phyloP scores from a whole-genome alignment of 2,329 filamentous ascomycete genomes.

The Cladobotryum protrusum region DNA sequence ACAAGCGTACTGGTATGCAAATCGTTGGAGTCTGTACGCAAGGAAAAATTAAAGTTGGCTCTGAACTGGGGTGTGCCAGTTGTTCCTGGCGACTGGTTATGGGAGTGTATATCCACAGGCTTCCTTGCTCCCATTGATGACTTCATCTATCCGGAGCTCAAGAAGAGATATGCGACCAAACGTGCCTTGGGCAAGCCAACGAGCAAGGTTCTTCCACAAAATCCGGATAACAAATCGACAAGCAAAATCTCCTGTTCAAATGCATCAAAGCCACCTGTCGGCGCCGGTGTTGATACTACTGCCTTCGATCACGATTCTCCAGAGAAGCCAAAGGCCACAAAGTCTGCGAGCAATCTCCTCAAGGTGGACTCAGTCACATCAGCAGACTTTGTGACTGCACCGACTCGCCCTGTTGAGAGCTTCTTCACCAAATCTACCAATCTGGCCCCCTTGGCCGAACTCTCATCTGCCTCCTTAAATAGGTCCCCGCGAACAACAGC shows the following conservation, averaged over 20 bases:
- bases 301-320: constrained; percentile 32
- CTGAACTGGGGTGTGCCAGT: constrained; percentile 70
- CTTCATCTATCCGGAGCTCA: constrained; percentile 44
- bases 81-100: constrained; percentile 79
- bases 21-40: constrained; percentile 48
- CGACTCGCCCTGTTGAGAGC: constrained; percentile 29
- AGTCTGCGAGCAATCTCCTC: constrained; percentile 1
- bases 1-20: constrained; percentile 76
- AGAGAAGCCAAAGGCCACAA: constrained; percentile 14
- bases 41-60: constrained; percentile 75
- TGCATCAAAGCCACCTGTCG: constrained; percentile 11
- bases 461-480: constrained; percentile 36
- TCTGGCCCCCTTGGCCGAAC: constrained; percentile 34
- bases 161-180: constrained; percentile 22
- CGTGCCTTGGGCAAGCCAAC: constrained; percentile 12
- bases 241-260: constrained; percentile 6
- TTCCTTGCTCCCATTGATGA: constrained; percentile 38
- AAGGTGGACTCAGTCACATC: constrained; percentile 23
- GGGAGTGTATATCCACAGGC: constrained; percentile 64
- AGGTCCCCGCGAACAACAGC: constrained; percentile 29
- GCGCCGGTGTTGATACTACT: constrained; percentile 32
- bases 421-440: constrained; percentile 14
- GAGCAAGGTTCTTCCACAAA: neutral
- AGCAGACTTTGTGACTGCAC: constrained; percentile 37
- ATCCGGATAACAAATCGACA: neutral